These are phyloP conservation scores for Paramecium sonneborni DNA, from an alignment of 73 alveolate species.

Conservation along the genomic window DNA sequence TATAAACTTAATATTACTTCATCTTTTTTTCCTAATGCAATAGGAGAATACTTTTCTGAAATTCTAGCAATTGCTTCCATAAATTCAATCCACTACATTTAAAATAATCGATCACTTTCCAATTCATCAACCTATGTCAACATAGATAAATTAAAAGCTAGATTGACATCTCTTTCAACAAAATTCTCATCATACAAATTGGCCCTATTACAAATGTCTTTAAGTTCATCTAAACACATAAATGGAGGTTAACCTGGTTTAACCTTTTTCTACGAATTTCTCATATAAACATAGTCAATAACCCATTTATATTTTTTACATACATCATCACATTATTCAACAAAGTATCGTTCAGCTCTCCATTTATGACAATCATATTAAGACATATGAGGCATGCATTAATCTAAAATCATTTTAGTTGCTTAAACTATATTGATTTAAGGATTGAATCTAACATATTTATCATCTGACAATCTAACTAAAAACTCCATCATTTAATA, in stretches of 20 bases:
- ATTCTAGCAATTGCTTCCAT: slow-evolving; percentile 45
- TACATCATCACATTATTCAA: slow-evolving; percentile 56
- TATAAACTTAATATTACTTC: not conserved
- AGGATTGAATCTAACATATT: slow-evolving; percentile 33
- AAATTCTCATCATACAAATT: slow-evolving; percentile 63
- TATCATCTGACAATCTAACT: slow-evolving; percentile 67
- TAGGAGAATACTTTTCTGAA: slow-evolving; percentile 38
- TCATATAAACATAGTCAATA: slow-evolving; percentile 34
- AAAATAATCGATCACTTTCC: slow-evolving; percentile 70
- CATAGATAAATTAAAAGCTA: slow-evolving; percentile 75
- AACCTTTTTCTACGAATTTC: slow-evolving; percentile 67
- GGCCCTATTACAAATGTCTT: slow-evolving; percentile 56
- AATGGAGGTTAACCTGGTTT: slow-evolving; percentile 79
- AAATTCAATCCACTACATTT: slow-evolving; percentile 63
- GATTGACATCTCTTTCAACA: slow-evolving; percentile 73
- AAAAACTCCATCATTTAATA: slow-evolving; percentile 65
- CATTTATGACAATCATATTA: slow-evolving; percentile 38
- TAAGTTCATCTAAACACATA: slow-evolving; percentile 74
- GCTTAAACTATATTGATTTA: slow-evolving; percentile 39
- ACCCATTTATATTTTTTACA: slow-evolving; percentile 49
- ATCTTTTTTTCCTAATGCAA: not conserved
- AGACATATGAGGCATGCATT: not conserved
- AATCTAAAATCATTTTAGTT: not conserved
- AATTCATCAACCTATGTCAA: slow-evolving; percentile 80
- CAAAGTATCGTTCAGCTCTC: slow-evolving; percentile 44